Evolutionary conservation across 106 monocot species (phyloP).

Genomic region (Dendrobium chrysotoxum): DNA sequence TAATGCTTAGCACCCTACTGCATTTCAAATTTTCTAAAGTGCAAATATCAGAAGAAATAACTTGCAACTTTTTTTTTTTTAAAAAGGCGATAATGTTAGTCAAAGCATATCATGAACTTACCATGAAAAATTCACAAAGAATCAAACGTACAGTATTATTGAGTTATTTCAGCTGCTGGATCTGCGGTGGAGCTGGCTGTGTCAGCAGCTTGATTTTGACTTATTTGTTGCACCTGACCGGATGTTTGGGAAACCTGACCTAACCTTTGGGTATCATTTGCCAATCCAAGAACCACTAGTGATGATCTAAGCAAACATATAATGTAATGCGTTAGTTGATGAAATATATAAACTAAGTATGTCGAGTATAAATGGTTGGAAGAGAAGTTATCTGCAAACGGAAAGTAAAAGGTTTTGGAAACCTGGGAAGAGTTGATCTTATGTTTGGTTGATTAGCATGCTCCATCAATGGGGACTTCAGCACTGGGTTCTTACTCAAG

Average conservation of each 20-base stretch:
- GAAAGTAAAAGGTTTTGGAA: background rate
- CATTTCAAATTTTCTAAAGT: too few relatives aligned
- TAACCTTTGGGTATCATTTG: conserved; percentile 43
- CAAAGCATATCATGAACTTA: too few relatives aligned
- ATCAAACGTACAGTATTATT: conserved; percentile 19
- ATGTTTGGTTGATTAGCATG: conserved; percentile 78
- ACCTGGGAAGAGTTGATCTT: conserved; percentile 76
- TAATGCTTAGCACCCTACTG: too few relatives aligned
- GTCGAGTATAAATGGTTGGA: background rate
- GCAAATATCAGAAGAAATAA: too few relatives aligned
- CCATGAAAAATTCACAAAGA: too few relatives aligned
- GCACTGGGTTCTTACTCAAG: conserved; percentile 62
- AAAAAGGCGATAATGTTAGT: too few relatives aligned
- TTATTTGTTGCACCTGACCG: conserved; percentile 16
- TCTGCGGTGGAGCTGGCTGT: conserved; percentile 50
- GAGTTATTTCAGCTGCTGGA: conserved; percentile 40
- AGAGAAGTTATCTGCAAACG: too few relatives aligned
- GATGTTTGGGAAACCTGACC: conserved; percentile 5
- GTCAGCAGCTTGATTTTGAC: conserved; percentile 54
- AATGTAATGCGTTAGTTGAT: background rate
- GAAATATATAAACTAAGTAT: background rate
- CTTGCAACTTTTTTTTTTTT: too few relatives aligned
- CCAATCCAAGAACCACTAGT: conserved; percentile 74
- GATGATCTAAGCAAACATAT: conserved; percentile 43
- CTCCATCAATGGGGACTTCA: conserved; percentile 55